Conservation (phyloP, 805 yeast species). For the Zygoascus biomembranicola region DNA sequence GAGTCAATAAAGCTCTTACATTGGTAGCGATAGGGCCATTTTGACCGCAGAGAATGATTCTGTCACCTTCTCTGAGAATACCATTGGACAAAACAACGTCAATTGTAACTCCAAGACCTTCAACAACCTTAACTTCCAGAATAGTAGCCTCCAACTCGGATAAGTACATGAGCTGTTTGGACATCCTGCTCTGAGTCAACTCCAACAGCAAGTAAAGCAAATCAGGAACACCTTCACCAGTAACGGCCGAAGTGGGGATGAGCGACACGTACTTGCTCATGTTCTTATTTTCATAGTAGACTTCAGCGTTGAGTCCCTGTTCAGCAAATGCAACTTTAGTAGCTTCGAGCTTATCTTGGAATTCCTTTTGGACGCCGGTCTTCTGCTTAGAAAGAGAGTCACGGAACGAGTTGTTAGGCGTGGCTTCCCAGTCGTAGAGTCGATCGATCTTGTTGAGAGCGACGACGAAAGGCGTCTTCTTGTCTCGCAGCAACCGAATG, state of each 20-base stretch:
- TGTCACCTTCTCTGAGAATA: conserved; percentile 87
- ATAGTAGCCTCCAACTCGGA: conserved; percentile 93
- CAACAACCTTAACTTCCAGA: conserved; percentile 94
- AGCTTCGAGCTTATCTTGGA: conserved; percentile 75
- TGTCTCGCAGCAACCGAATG: conserved; percentile 81
- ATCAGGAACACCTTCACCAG: conserved; percentile 99
- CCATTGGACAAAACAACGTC: conserved; percentile 98
- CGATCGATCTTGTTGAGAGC: conserved; percentile 98
- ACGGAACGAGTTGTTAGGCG: conserved; percentile 91
- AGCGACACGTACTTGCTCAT: conserved; percentile 89
- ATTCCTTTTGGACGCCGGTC: conserved; percentile 83
- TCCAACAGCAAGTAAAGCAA: conserved; percentile 90
- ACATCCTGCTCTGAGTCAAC: conserved; percentile 97
- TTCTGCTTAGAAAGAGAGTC: conserved; percentile 80
- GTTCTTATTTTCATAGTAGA: conserved; percentile 92
- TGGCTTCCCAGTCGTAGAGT: conserved; percentile 86
- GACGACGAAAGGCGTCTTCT: conserved; percentile 96
- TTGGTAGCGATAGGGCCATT: conserved; percentile 97
- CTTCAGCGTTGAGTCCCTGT: conserved; percentile 96
- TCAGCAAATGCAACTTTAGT: conserved; percentile 90
- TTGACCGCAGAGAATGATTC: conserved; percentile 93
- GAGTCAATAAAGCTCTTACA: conserved; percentile 91
- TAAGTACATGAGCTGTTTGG: conserved; percentile 93
- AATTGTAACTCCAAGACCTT: conserved; percentile 97
- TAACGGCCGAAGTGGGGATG: conserved; percentile 97